Conservation (phyloP, 148 eudicot species). For the Arctostaphylos glauca region DNA sequence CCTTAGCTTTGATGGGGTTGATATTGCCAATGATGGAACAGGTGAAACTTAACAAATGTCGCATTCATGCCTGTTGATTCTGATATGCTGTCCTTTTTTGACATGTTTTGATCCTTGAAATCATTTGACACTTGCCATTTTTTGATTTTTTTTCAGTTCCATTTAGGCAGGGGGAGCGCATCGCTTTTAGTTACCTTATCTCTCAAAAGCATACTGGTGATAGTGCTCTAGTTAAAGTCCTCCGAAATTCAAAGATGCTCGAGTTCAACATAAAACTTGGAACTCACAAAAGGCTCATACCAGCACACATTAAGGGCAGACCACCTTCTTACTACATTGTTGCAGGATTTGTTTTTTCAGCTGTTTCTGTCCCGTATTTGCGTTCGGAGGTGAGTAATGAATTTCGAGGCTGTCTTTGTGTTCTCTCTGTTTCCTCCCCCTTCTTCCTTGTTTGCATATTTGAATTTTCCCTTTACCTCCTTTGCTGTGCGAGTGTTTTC, state of each 20-base stretch:
- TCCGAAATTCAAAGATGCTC: conserved; percentile 38
- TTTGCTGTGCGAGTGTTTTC: background rate
- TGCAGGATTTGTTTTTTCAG: conserved; percentile 44
- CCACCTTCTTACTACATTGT: conserved; percentile 54
- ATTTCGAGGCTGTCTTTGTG: background rate
- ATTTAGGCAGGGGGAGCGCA: conserved; percentile 58
- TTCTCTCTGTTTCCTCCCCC: background rate
- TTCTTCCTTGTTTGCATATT: background rate
- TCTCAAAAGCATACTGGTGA: conserved; percentile 48
- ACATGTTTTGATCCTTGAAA: background rate
- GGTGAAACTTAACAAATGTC: conserved; percentile 21
- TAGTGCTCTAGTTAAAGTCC: conserved; percentile 39
- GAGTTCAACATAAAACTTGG: conserved; percentile 43
- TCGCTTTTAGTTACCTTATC: conserved; percentile 47
- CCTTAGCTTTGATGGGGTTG: conserved; percentile 49
- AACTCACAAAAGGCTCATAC: conserved; percentile 42
- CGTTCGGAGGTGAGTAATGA: conserved; percentile 41
- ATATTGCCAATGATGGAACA: conserved; percentile 50
- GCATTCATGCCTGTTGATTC: background rate
- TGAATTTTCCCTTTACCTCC: background rate
- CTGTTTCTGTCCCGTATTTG: conserved; percentile 49
- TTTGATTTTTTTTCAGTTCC: conserved; percentile 20
- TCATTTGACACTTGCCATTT: background rate
- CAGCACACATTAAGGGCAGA: conserved; percentile 42
- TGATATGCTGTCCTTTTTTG: background rate